These are phyloP conservation scores for Stachybotrys elegans DNA, from an alignment of 2,329 filamentous ascomycete genomes.

Conservation along the genomic window DNA sequence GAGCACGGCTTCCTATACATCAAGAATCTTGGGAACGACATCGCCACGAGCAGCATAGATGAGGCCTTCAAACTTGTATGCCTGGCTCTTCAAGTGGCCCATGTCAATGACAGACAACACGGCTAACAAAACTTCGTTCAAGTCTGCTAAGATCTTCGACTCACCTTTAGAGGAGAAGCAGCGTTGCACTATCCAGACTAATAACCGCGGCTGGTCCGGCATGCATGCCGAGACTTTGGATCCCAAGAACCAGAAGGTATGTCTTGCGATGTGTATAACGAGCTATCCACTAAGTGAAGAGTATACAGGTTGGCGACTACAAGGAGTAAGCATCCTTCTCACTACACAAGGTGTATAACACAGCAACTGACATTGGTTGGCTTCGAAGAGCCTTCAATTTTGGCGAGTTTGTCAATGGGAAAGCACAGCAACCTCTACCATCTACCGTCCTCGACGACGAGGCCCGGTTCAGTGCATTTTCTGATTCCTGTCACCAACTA, in stretches of 20 bases:
- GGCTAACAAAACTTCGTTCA: too few species aligned
- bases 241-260: slow-evolving; percentile 72
- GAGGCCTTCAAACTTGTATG: slow-evolving; percentile 69
- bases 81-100: too few species aligned
- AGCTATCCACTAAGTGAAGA: too few species aligned
- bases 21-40: slow-evolving; percentile 65
- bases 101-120: too few species aligned
- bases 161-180: slow-evolving; percentile 68
- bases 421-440: slow-evolving; percentile 74
- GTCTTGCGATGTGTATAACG: slow-evolving; percentile 5
- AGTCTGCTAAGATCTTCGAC: slow-evolving; percentile 67
- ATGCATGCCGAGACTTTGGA: slow-evolving; percentile 89
- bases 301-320: slow-evolving; percentile 67
- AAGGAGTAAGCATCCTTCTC: slow-evolving; percentile 62
- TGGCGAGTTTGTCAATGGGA: slow-evolving; percentile 64
- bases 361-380: too few species aligned
- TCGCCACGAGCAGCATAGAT: slow-evolving; percentile 61
- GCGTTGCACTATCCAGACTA: slow-evolving; percentile 65
- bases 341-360: too few species aligned
- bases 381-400: slow-evolving; percentile 82
- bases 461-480: slow-evolving; percentile 60
- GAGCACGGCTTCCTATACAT: slow-evolving; percentile 89
- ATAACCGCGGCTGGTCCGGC: slow-evolving; percentile 85
- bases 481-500: slow-evolving; percentile 64
- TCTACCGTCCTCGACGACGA: slow-evolving; percentile 54